These are phyloP conservation scores for Solidago caesia DNA, from an alignment of 129 eudicot genomes.

Conservation along the genomic window DNA sequence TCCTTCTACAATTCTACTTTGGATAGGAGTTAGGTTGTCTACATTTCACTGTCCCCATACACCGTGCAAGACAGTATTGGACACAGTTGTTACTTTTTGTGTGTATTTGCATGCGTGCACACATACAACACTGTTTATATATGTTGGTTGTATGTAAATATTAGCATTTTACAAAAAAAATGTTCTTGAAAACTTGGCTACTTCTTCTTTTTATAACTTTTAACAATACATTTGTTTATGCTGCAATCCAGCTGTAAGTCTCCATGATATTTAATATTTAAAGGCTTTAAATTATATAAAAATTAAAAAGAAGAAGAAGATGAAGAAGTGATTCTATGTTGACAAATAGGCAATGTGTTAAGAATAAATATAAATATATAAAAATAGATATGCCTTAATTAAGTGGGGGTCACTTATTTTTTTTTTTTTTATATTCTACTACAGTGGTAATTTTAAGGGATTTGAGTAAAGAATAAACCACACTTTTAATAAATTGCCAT, in stretches of 20 bases:
- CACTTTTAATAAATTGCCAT: neutral
- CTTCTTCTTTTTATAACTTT: neutral
- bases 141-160: no score
- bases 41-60: no score
- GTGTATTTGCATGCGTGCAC: no score
- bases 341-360: slow-evolving; percentile 6
- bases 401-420: slow-evolving; percentile 15
- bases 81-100: no score
- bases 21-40: no score
- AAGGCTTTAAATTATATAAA: neutral
- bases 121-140: no score
- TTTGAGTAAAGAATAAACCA: slow-evolving; percentile 1
- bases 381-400: slow-evolving; percentile 16
- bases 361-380: neutral
- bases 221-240: neutral
- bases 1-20: no score
- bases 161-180: no score
- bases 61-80: no score
- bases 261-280: neutral
- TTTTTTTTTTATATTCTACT: slow-evolving; percentile 3
- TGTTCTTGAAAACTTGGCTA: neutral
- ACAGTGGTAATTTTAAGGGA: neutral
- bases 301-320: neutral
- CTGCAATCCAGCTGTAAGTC: neutral
- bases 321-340: slow-evolving; percentile 7